Evolutionary conservation across 129 eudicot genomes (phyloP).

Genomic region (Arctium minus): DNA sequence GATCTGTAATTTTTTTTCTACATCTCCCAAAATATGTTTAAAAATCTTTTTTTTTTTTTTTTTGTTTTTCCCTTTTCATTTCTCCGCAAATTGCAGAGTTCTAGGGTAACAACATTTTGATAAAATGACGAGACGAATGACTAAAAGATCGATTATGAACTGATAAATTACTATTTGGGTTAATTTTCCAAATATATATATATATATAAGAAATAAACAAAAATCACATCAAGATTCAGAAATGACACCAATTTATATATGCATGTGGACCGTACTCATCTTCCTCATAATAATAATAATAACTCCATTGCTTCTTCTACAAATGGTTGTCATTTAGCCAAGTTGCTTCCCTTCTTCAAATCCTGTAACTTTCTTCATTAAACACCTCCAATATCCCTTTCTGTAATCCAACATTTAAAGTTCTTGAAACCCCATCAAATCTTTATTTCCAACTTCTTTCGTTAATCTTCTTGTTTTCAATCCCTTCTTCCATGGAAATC

Average conservation of each 20-base stretch:
- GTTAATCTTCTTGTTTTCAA: not conserved
- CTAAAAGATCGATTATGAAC: too few relatives aligned
- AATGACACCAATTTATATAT: conserved; percentile 28
- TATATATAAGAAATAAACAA: not conserved
- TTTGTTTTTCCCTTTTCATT: too few relatives aligned
- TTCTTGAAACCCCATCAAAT: not conserved
- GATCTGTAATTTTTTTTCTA: too few relatives aligned
- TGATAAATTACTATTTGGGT: too few relatives aligned
- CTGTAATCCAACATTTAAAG: not conserved
- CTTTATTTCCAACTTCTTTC: not conserved
- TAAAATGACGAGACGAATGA: too few relatives aligned
- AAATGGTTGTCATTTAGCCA: conserved; percentile 32
- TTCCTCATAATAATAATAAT: conserved; percentile 10
- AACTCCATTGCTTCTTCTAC: conserved; percentile 14
- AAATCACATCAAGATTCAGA: conserved; percentile 4
- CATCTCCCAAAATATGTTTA: too few relatives aligned
- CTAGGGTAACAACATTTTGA: too few relatives aligned
- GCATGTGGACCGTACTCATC: conserved; percentile 42
- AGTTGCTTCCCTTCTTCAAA: conserved; percentile 22
- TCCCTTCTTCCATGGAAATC: conserved; percentile 24
- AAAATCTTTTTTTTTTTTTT: too few relatives aligned
- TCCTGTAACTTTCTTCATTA: conserved; percentile 1
- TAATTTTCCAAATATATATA: too few relatives aligned
- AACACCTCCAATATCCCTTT: conserved; percentile 6
- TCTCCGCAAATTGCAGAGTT: too few relatives aligned